A percentile compares a stretch with the other conserved stretches of the same genome.
Conservation (phyloP, 2,329 filamentous ascomycete genomes). For the Pseudogymnoascus sp. region DNA sequence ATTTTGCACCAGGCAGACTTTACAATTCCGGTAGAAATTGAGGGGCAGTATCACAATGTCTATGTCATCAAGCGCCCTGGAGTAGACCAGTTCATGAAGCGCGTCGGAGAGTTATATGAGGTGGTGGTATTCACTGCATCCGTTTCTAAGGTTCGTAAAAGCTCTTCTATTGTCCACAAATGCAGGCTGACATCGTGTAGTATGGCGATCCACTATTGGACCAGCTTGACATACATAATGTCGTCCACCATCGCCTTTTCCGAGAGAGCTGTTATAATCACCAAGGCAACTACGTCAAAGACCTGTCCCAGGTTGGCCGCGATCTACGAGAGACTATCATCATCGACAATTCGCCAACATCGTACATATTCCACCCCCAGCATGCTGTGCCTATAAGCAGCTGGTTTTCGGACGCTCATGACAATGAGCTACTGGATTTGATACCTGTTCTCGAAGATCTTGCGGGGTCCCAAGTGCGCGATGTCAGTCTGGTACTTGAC, state of each 20-base stretch:
- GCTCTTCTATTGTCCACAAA: neutral
- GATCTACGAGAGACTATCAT: constrained; percentile 98
- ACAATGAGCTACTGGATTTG: constrained; percentile 94
- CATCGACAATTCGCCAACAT: constrained; percentile 98
- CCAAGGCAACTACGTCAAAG: constrained; percentile 99
- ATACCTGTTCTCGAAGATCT: constrained; percentile 98
- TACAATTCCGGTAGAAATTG: constrained; percentile 97
- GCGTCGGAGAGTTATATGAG: constrained; percentile 94
- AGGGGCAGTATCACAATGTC: constrained; percentile 98
- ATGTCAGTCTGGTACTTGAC: constrained; percentile 96
- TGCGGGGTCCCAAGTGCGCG: constrained; percentile 77
- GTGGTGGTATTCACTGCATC: constrained; percentile 98
- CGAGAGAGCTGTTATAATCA: constrained; percentile 99
- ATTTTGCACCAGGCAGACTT: constrained; percentile 97
- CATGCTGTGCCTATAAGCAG: constrained; percentile 98
- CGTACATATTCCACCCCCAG: constrained; percentile 98
- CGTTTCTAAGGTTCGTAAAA: constrained; percentile 73
- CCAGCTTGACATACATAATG: constrained; percentile 93
- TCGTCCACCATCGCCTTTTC: constrained; percentile 93
- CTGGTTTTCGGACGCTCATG: constrained; percentile 99
- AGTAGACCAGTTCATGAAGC: constrained; percentile 97
- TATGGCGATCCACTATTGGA: constrained; percentile 95
- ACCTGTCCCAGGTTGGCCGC: constrained; percentile 91
- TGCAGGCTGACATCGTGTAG: constrained; percentile 36
- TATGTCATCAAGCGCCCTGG: constrained; percentile 99